Evolutionary conservation across 192 early-diverging fungal genomes (phyloP), one percentile per base, ranked within the genome.

Genomic region (Coemansia sp.): DNA sequence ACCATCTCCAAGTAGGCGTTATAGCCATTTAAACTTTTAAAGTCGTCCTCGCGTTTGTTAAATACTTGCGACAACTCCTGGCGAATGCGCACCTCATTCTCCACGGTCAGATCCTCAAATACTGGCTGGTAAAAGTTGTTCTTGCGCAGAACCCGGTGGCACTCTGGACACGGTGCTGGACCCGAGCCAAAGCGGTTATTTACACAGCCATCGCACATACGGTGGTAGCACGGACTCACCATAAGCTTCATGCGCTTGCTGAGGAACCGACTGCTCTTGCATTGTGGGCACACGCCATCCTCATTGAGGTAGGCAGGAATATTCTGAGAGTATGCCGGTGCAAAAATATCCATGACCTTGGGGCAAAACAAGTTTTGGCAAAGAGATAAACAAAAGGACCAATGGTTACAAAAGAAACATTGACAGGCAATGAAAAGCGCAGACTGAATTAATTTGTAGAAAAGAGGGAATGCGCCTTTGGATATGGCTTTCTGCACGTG

Each of bases 211-310:
- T 95, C 94, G 67, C 96, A 98, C 93, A 98, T 92, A 72, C 91
- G 93, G 83, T 98, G 95, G 73, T 93, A 95, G 74, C 96, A 98
- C 10, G 92, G 92, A 36, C 89, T 87, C 20, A 95, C 94, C n/a
- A 94, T 81, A 28, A 98, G 84, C 70, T 87, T 89, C 84, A 98
- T 86, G 61, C 83, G 83, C 21, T 88, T 88, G 58, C 91, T 93
- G 40, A 98, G 82, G 74, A 94, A 97, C 64, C 90, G 84, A 50
- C 89, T 86, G 55, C 87, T 89, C 60, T 88, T 87, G 75, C 94
- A 98, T 17, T 95, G 88, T 31, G 88, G 91, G 42, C 91, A 92
- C 0, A 63, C 26, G 54, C 77, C 82, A 28, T 79, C 71, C 5
- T 68, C 59, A 51, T 48, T 60, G 25, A 62, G 50, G 56, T 50